These are phyloP conservation scores for Gloeostereum incarnatum DNA, from an alignment of 768 basidiomycete genomes.

Conservation along the genomic window DNA sequence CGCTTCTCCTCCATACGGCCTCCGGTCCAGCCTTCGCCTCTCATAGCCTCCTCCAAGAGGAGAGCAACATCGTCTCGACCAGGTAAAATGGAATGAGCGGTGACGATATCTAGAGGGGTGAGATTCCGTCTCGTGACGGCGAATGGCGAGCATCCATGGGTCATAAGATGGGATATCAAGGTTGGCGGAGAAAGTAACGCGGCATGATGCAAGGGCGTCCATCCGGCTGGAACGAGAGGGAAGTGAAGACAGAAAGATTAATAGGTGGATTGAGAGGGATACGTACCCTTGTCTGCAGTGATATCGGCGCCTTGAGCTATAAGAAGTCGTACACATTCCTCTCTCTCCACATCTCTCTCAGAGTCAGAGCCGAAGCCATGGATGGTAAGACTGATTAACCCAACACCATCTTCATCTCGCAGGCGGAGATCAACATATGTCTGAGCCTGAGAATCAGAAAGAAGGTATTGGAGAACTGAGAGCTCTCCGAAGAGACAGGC, in stretches of 20 bases:
- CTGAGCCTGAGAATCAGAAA: slow-evolving; percentile 61
- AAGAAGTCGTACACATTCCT: slow-evolving; percentile 79
- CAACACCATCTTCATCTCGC: slow-evolving; percentile 82
- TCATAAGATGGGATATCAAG: slow-evolving; percentile 85
- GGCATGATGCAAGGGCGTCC: slow-evolving; percentile 93
- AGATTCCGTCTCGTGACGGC: slow-evolving; percentile 68
- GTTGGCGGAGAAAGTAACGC: slow-evolving; percentile 85
- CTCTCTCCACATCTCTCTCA: slow-evolving; percentile 81
- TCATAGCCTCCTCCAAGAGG: slow-evolving; percentile 86
- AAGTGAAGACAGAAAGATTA: slow-evolving; percentile 1
- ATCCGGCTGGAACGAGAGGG: slow-evolving; percentile 58
- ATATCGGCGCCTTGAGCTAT: slow-evolving; percentile 73
- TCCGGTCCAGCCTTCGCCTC: slow-evolving; percentile 73
- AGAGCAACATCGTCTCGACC: slow-evolving; percentile 81
- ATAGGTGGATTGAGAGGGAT: slow-evolving; percentile 3
- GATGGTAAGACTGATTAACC: slow-evolving; percentile 67
- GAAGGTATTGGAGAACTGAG: slow-evolving; percentile 58
- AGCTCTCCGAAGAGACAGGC: slow-evolving; percentile 77
- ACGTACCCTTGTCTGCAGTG: slow-evolving; percentile 54
- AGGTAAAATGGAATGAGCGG: slow-evolving; percentile 71
- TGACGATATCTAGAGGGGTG: slow-evolving; percentile 84
- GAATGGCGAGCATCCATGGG: slow-evolving; percentile 82
- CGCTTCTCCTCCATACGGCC: slow-evolving; percentile 68
- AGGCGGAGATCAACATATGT: slow-evolving; percentile 54
- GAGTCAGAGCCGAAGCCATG: slow-evolving; percentile 77